phyloP scores from a whole-genome alignment of 176 grass and related monocot species.

The Echinochloa phyllopogon region DNA sequence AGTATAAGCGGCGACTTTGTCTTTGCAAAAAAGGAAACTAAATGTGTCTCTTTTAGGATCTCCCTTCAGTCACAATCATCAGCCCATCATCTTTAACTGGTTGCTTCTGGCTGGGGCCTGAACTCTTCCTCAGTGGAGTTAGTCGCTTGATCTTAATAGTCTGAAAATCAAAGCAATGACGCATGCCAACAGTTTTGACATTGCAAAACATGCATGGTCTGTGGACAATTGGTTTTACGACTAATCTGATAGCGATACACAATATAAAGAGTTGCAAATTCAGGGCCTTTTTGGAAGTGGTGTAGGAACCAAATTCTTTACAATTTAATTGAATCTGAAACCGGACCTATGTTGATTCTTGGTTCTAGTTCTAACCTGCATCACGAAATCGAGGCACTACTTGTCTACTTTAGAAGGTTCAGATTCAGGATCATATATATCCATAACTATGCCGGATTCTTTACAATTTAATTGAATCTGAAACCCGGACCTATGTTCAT shows the following conservation, averaged over 20 bases:
- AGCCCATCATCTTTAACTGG: conserved; percentile 32
- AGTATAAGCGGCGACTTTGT: conserved; percentile 31
- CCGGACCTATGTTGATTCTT: neutral
- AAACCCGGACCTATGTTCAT: neutral
- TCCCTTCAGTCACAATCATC: conserved; percentile 40
- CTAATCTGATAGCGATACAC: neutral
- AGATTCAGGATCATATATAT: neutral
- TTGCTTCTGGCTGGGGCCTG: conserved; percentile 20
- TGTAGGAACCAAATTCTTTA: neutral
- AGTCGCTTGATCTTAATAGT: neutral
- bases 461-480: neutral
- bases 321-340: neutral
- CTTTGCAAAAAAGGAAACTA: conserved; percentile 38
- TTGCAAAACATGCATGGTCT: neutral
- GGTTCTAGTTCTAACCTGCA: neutral
- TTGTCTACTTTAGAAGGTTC: conserved; percentile 12
- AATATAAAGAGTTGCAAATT: neutral
- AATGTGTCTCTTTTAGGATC: conserved; percentile 29
- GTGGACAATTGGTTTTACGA: neutral
- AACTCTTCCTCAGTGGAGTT: conserved; percentile 2
- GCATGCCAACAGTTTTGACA: neutral
- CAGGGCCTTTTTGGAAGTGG: neutral
- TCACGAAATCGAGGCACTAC: neutral
- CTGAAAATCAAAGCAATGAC: neutral
- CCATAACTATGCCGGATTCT: neutral